Percentiles rank a stretch among this genome's conserved stretches.
phyloP scores from a whole-genome alignment of 257 asterid genomes.

The Vinca minor region DNA sequence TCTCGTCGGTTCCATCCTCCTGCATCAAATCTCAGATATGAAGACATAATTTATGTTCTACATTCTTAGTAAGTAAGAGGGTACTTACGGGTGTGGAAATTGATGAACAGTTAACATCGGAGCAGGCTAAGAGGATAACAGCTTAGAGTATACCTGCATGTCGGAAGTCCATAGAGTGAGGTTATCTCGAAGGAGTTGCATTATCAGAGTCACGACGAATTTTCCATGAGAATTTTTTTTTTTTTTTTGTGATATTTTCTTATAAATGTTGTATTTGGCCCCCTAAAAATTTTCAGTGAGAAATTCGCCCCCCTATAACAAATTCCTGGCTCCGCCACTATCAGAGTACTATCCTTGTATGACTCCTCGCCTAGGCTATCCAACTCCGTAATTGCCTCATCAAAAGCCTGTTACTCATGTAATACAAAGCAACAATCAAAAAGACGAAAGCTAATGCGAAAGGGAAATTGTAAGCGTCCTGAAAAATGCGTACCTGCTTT shows the following conservation, averaged over 20 bases:
- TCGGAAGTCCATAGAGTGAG: slow-evolving; percentile 85
- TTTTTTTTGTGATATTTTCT: too few species aligned
- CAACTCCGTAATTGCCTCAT: slow-evolving; percentile 85
- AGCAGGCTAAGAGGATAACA: not conserved
- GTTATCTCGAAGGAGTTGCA: slow-evolving; percentile 86
- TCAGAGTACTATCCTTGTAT: slow-evolving; percentile 93
- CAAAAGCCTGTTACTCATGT: slow-evolving; percentile 51
- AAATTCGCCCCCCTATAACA: too few species aligned
- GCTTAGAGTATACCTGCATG: slow-evolving; percentile 48
- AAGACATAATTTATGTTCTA: not conserved
- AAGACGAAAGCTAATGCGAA: not conserved
- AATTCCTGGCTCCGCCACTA: too few species aligned
- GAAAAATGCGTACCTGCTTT: slow-evolving; percentile 44
- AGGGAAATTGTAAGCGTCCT: not conserved
- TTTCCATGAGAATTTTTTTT: too few species aligned
- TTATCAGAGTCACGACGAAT: too few species aligned
- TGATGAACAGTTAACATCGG: not conserved
- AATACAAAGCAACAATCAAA: slow-evolving; percentile 1
- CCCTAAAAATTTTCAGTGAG: too few species aligned
- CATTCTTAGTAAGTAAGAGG: not conserved
- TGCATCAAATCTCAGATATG: slow-evolving; percentile 14
- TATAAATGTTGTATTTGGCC: too few species aligned
- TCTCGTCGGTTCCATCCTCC: slow-evolving; percentile 72
- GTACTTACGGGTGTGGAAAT: not conserved
- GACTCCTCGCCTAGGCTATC: slow-evolving; percentile 93